These are phyloP conservation scores for Hermanozyma aechmeae DNA, from an alignment of 805 yeast genomes.

Conservation along the genomic window DNA sequence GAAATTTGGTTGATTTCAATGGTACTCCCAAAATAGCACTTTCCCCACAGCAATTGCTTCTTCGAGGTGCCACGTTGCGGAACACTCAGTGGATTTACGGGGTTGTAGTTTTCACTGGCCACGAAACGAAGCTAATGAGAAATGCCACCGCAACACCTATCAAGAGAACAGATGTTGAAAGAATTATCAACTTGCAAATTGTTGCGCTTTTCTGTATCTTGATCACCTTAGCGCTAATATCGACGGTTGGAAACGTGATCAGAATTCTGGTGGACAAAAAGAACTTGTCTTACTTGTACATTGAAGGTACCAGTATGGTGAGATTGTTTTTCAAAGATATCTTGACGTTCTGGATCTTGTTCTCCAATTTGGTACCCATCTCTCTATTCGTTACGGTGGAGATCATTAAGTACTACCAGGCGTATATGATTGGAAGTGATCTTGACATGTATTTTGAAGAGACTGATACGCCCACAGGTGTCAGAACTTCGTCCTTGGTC, in stretches of 20 bases:
- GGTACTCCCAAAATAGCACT: slow-evolving; percentile 48
- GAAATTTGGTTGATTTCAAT: slow-evolving; percentile 55
- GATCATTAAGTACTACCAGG: slow-evolving; percentile 90
- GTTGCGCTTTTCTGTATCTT: slow-evolving; percentile 78
- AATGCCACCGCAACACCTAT: slow-evolving; percentile 99
- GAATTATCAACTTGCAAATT: slow-evolving; percentile 88
- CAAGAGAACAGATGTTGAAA: slow-evolving; percentile 92
- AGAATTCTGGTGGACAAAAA: slow-evolving; percentile 46
- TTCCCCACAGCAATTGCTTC: slow-evolving; percentile 81
- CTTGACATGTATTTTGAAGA: slow-evolving; percentile 84
- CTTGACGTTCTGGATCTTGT: slow-evolving; percentile 91
- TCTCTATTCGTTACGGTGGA: slow-evolving; percentile 95
- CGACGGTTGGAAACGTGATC: slow-evolving; percentile 82
- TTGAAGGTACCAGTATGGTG: slow-evolving; percentile 60
- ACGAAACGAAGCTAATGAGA: slow-evolving; percentile 95
- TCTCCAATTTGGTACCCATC: slow-evolving; percentile 95
- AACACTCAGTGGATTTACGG: slow-evolving; percentile 96
- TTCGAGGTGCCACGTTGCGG: slow-evolving; percentile 92
- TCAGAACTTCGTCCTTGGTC: slow-evolving; percentile 88
- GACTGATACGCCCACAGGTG: slow-evolving; percentile 90
- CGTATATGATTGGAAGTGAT: slow-evolving; percentile 87
- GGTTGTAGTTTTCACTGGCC: slow-evolving; percentile 91
- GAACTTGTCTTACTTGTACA: slow-evolving; percentile 52
- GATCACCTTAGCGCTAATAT: slow-evolving; percentile 64
- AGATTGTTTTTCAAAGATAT: slow-evolving; percentile 77